Conservation (phyloP, 805 yeast species). For the Lachancea lanzarotensis region DNA sequence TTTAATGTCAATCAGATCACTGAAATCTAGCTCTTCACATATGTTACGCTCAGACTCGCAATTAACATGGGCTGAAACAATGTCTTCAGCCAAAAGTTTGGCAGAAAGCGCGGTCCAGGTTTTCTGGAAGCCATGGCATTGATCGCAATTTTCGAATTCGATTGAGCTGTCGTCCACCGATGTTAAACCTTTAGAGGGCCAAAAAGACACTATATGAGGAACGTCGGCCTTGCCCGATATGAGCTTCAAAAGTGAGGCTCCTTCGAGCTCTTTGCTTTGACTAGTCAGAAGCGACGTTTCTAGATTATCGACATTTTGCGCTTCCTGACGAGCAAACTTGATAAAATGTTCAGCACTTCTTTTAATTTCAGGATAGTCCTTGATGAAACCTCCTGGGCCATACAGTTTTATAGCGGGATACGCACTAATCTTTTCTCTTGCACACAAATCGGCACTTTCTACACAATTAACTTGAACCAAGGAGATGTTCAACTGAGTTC, state of each 20-base stretch:
- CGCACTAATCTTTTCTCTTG: slow-evolving; percentile 50
- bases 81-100: slow-evolving; percentile 33
- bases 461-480: slow-evolving; percentile 83
- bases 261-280: slow-evolving; percentile 35
- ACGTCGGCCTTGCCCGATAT: slow-evolving; percentile 44
- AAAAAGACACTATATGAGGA: slow-evolving; percentile 57
- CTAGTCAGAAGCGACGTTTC: slow-evolving; percentile 36
- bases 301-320: slow-evolving; percentile 38
- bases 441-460: slow-evolving; percentile 80
- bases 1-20: slow-evolving; percentile 23
- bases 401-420: slow-evolving; percentile 72
- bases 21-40: slow-evolving; percentile 48
- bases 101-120: slow-evolving; percentile 55
- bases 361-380: slow-evolving; percentile 43
- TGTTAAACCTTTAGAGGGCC: slow-evolving; percentile 48
- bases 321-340: slow-evolving; percentile 49
- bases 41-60: slow-evolving; percentile 46
- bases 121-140: slow-evolving; percentile 46
- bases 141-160: slow-evolving; percentile 40
- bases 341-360: slow-evolving; percentile 45
- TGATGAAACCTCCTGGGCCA: slow-evolving; percentile 45
- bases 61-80: slow-evolving; percentile 51
- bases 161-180: slow-evolving; percentile 26
- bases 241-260: slow-evolving; percentile 40
- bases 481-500: slow-evolving; percentile 37